A percentile compares a stretch with the other conserved stretches of the same genome.
Evolutionary conservation across 2,329 filamentous ascomycete species (phyloP).

Genomic region (Elsinoe fawcettii): DNA sequence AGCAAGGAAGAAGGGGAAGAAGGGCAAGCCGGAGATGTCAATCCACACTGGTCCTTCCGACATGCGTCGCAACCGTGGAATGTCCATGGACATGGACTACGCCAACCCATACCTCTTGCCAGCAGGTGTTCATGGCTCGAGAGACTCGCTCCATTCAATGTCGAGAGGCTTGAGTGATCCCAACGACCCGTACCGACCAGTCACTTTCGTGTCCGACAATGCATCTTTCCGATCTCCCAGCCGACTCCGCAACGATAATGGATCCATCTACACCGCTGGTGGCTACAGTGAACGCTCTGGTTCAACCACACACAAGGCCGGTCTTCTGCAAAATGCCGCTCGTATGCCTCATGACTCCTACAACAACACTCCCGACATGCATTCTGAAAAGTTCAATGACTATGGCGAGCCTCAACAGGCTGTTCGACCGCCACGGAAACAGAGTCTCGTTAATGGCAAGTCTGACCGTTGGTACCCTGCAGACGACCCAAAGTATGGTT

Average conservation of each 20-base stretch:
- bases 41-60: constrained; percentile 11
- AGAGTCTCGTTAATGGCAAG: constrained; percentile 11
- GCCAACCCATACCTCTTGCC: constrained; percentile 91
- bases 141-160: constrained; percentile 79
- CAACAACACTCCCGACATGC: constrained; percentile 13
- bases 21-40: constrained; percentile 48
- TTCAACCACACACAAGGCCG: constrained; percentile 41
- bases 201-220: constrained; percentile 48
- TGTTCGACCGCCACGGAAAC: neutral
- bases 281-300: constrained; percentile 41
- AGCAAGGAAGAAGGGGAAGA: constrained; percentile 30
- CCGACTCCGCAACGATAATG: constrained; percentile 31
- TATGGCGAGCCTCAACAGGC: constrained; percentile 1
- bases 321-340: constrained; percentile 50
- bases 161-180: constrained; percentile 65
- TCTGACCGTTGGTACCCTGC: constrained; percentile 13
- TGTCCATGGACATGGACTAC: constrained; percentile 60
- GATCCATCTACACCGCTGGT: constrained; percentile 41
- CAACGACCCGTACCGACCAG: constrained; percentile 76
- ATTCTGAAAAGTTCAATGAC: neutral
- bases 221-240: constrained; percentile 26
- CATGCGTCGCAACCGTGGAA: constrained; percentile 36
- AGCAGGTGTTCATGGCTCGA: constrained; percentile 66
- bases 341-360: constrained; percentile 41
- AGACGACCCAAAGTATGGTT: constrained; percentile 14